A percentile compares a stretch with the other conserved stretches of the same genome.
Conservation (phyloP, 441 rosid genomes). For the Lepidium campestre region DNA sequence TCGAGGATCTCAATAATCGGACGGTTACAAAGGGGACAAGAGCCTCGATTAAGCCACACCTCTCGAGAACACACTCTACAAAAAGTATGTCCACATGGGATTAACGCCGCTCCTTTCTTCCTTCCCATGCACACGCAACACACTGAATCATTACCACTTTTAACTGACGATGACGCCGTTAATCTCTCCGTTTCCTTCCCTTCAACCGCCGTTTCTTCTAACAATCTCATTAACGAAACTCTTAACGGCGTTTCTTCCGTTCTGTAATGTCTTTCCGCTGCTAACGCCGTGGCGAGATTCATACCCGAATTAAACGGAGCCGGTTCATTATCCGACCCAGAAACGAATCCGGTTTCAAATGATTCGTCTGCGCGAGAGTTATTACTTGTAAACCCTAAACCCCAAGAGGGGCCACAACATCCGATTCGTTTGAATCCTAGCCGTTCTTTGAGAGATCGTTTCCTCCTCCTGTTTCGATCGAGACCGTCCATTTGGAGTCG, state of each 20-base stretch:
- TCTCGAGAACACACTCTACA: slow-evolving; percentile 77
- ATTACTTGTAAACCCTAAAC: slow-evolving; percentile 30
- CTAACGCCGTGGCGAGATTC: slow-evolving; percentile 89
- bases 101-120: slow-evolving; percentile 82
- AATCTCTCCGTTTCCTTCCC: slow-evolving; percentile 27
- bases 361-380: slow-evolving; percentile 21
- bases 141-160: slow-evolving; percentile 41
- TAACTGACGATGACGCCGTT: slow-evolving; percentile 21
- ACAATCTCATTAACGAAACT: slow-evolving; percentile 62
- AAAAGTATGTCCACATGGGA: slow-evolving; percentile 92
- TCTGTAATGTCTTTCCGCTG: slow-evolving; percentile 58
- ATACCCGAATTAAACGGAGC: slow-evolving; percentile 30
- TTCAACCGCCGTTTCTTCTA: slow-evolving; percentile 48
- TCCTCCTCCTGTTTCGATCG: slow-evolving; percentile 29
- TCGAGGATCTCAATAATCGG: slow-evolving; percentile 72
- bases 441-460: slow-evolving; percentile 51
- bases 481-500: slow-evolving; percentile 38
- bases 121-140: slow-evolving; percentile 97
- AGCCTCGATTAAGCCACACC: slow-evolving; percentile 67
- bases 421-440: slow-evolving; percentile 49
- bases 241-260: slow-evolving; percentile 39
- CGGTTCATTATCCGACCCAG: slow-evolving; percentile 4
- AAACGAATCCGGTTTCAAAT: neutral
- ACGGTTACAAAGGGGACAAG: slow-evolving; percentile 83
- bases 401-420: slow-evolving; percentile 68